Evolutionary conservation across 164 flowering plant species (phyloP).

Genomic region (Magnolia sinica): DNA sequence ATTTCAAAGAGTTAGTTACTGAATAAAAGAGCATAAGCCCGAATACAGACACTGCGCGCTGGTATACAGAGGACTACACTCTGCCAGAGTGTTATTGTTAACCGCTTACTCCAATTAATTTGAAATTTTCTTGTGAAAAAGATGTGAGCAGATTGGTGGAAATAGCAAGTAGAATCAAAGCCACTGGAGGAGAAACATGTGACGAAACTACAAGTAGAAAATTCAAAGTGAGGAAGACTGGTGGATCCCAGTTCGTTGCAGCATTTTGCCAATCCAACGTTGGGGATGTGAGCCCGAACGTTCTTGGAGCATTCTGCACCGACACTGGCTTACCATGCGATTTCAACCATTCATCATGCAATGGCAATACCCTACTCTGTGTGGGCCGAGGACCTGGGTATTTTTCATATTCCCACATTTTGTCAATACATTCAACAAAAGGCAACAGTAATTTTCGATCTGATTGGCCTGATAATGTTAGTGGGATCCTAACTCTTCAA

Average conservation of each 20-base stretch:
- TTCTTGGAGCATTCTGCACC: slow-evolving; percentile 58
- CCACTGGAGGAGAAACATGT: slow-evolving; percentile 45
- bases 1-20: no score
- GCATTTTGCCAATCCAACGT: slow-evolving; percentile 74
- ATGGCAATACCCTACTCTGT: slow-evolving; percentile 49
- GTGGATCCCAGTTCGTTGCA: slow-evolving; percentile 42
- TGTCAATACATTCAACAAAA: neutral
- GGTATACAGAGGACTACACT: no score
- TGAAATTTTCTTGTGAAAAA: neutral
- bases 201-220: slow-evolving; percentile 30
- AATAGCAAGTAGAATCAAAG: slow-evolving; percentile 27
- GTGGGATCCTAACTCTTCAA: no score
- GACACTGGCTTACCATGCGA: slow-evolving; percentile 55
- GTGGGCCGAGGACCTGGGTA: slow-evolving; percentile 72
- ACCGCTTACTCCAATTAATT: neutral
- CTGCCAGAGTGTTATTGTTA: no score
- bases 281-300: slow-evolving; percentile 68
- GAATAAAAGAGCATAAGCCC: no score
- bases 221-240: slow-evolving; percentile 44
- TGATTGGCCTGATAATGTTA: no score
- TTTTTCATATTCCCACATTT: neutral
- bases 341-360: slow-evolving; percentile 56
- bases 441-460: no score
- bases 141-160: slow-evolving; percentile 17
- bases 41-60: no score